A percentile compares a stretch with the other conserved stretches of the same genome.
These are phyloP conservation scores for Taphrina populina DNA, from an alignment of 1,139 yeast genomes.

Conservation along the genomic window DNA sequence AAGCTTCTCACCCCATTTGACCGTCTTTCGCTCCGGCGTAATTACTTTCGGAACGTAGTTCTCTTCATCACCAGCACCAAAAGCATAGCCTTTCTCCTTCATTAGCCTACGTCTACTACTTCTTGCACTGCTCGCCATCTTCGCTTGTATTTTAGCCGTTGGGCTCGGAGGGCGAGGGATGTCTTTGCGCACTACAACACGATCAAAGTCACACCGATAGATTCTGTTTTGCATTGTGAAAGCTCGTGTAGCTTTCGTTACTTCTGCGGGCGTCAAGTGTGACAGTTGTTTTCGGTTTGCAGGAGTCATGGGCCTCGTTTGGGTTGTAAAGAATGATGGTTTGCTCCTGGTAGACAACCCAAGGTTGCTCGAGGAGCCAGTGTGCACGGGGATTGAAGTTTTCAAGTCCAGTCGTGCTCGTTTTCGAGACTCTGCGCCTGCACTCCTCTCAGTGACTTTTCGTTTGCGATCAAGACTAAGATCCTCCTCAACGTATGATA, in stretches of 20 bases:
- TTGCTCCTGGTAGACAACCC: slow-evolving; percentile 5
- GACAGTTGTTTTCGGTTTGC: slow-evolving; percentile 23
- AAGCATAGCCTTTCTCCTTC: slow-evolving; percentile 33
- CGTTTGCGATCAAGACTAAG: slow-evolving; percentile 14
- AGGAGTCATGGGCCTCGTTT: neutral
- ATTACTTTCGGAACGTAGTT: slow-evolving; percentile 14
- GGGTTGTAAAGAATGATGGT: neutral
- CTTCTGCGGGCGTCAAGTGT: slow-evolving; percentile 35
- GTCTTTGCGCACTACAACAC: slow-evolving; percentile 33
- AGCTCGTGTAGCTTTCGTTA: slow-evolving; percentile 33
- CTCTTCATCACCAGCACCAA: slow-evolving; percentile 36
- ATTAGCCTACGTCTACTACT: slow-evolving; percentile 25
- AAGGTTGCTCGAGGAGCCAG: too few relatives aligned
- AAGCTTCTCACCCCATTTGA: slow-evolving; percentile 31
- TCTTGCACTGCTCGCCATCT: slow-evolving; percentile 30
- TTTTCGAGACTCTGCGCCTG: slow-evolving; percentile 13
- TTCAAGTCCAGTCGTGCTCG: neutral
- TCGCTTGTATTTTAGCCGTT: slow-evolving; percentile 33
- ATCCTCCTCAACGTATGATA: too few relatives aligned
- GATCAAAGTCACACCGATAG: slow-evolving; percentile 35
- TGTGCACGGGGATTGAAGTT: neutral
- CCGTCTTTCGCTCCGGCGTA: slow-evolving; percentile 33
- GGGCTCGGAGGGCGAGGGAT: slow-evolving; percentile 34
- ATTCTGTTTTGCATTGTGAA: slow-evolving; percentile 33
- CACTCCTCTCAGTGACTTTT: slow-evolving; percentile 1